Evolutionary conservation across 495 filamentous ascomycete species (phyloP), one percentile per base, ranked within the genome.

Genomic region (Tuber microsphaerosporum): DNA sequence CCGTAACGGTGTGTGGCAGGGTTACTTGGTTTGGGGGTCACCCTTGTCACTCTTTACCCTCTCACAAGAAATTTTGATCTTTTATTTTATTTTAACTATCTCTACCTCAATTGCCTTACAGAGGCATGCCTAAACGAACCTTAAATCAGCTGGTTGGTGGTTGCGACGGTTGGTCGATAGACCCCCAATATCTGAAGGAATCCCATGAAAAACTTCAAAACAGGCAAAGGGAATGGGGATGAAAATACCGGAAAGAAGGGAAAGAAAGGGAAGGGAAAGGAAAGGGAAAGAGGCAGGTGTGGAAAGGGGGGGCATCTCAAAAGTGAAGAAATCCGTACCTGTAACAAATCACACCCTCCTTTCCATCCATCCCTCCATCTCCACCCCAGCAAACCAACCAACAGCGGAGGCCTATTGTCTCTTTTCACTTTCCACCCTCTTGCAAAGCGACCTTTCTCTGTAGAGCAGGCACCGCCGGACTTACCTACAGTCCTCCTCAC

Each of bases 321-420:
- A 14, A 65, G n/a, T 31, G 26, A 65, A 31, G 8, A 56, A 61
- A 26, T 22, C 56, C 20, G 56, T 31, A 31, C 56, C 51, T 65
- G 26, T n/a, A 65, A 65, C 56, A 65, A 14, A 65, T 31, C 31
- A 20, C 43, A 22, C 44, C 20, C 45, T 34, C 44, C 45, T 20
- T 45, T n/a, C 44, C 39, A 43, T 73, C 71, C 37, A 73, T 73
- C 71, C 71, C 39, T 48, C 70, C 34, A 45, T 71, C 43, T 41
- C 70, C 70, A 39, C 70, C 26, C 56, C 56, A 31, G 48, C n/a
- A n/a, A 26, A 56, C 22, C 22, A 56, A n/a, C 56, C 56, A 65
- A 65, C 56, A 65, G 56, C 56, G 56, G 31, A 65, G n/a, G n/a
- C n/a, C 14, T 31, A n/a, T 65, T 65, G 56, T 65, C 56, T 26